These are phyloP conservation scores for Aegilops longissima DNA, from an alignment of 176 grass and related monocot species.

Conservation along the genomic window DNA sequence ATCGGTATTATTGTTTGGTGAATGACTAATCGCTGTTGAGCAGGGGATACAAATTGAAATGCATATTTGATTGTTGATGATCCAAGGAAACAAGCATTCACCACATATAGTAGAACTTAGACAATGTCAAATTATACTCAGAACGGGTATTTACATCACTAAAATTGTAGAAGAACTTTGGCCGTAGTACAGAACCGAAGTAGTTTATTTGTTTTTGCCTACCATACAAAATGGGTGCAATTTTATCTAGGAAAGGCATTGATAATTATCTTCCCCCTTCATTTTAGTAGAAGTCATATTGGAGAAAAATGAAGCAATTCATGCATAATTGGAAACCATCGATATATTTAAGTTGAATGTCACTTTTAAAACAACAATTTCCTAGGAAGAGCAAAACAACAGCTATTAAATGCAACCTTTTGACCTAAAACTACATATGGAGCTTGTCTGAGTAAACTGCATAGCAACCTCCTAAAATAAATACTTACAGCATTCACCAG, in stretches of 20 bases:
- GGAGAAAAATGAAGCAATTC: not conserved
- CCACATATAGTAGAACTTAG: not conserved
- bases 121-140: constrained; percentile 3
- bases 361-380: not conserved
- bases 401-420: constrained; percentile 11
- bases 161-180: not conserved
- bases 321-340: not conserved
- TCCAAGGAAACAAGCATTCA: not conserved
- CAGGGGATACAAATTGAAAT: not conserved
- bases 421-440: constrained; percentile 1
- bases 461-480: not conserved
- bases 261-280: not conserved
- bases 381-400: constrained; percentile 6
- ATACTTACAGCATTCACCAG: constrained; percentile 42
- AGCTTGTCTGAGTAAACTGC: constrained; percentile 6
- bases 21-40: not conserved
- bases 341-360: not conserved
- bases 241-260: constrained; percentile 14
- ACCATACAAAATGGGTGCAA: not conserved
- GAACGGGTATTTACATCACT: constrained; percentile 5
- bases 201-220: constrained; percentile 9
- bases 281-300: not conserved
- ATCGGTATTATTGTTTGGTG: not conserved
- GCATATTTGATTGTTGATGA: constrained; percentile 20
- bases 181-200: not conserved